phyloP scores from a whole-genome alignment of 495 filamentous ascomycete genomes.

The Diplogelasinospora grovesii region DNA sequence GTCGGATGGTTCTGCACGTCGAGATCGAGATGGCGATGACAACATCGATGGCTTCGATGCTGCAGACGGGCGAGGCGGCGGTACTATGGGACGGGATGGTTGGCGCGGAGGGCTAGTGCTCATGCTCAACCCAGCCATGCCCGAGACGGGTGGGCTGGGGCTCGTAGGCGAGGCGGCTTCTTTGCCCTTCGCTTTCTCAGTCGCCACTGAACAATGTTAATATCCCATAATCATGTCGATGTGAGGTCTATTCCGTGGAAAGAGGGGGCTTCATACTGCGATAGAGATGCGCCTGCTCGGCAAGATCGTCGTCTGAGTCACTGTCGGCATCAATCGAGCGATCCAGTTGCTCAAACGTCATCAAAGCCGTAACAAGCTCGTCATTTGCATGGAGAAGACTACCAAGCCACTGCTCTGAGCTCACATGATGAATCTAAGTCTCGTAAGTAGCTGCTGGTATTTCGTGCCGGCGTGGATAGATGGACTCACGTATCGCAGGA shows the following conservation, averaged over 20 bases:
- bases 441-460: not conserved
- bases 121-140: slow-evolving; percentile 35
- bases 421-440: slow-evolving; percentile 68
- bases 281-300: slow-evolving; percentile 49
- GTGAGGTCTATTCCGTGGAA: too few species aligned
- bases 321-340: slow-evolving; percentile 95
- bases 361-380: slow-evolving; percentile 81
- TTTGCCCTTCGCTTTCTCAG: slow-evolving; percentile 44
- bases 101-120: slow-evolving; percentile 25
- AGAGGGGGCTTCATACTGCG: slow-evolving; percentile 31
- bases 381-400: slow-evolving; percentile 77
- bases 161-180: slow-evolving; percentile 32
- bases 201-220: slow-evolving; percentile 33
- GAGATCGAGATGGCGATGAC: slow-evolving; percentile 18
- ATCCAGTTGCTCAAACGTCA: slow-evolving; percentile 90
- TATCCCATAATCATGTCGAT: too few species aligned
- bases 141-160: slow-evolving; percentile 22
- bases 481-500: slow-evolving; percentile 67
- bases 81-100: slow-evolving; percentile 29
- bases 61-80: slow-evolving; percentile 36
- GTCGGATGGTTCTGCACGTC: slow-evolving; percentile 10
- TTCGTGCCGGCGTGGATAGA: not conserved
- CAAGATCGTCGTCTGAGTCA: slow-evolving; percentile 73
- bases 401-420: slow-evolving; percentile 74
- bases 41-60: slow-evolving; percentile 29